Conservation (phyloP, 768 basidiomycete genomes). For the Lentinula sp. region DNA sequence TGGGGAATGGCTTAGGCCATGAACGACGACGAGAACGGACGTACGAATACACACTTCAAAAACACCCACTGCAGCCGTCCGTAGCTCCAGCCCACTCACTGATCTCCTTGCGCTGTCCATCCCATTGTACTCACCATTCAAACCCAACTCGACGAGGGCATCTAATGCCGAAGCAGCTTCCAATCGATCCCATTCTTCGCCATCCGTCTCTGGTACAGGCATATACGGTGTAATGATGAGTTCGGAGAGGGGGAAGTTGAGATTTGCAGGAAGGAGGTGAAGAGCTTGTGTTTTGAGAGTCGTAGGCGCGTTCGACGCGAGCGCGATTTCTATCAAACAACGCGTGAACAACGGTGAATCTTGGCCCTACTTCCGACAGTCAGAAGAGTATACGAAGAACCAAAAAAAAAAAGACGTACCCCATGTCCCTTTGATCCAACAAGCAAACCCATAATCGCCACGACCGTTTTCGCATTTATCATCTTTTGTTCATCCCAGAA, state of each 20-base stretch:
- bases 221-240: slow-evolving; percentile 68
- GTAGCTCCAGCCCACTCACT: slow-evolving; percentile 66
- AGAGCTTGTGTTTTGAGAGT: slow-evolving; percentile 66
- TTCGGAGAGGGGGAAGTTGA: slow-evolving; percentile 58
- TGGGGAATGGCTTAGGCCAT: slow-evolving; percentile 17
- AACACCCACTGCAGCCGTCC: slow-evolving; percentile 70
- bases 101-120: slow-evolving; percentile 47
- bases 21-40: neutral
- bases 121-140: slow-evolving; percentile 89
- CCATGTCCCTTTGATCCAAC: slow-evolving; percentile 63
- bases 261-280: slow-evolving; percentile 37
- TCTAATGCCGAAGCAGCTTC: slow-evolving; percentile 78
- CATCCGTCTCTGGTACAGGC: slow-evolving; percentile 75
- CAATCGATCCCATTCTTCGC: slow-evolving; percentile 90
- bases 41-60: slow-evolving; percentile 60
- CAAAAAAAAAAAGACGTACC: slow-evolving; percentile 31
- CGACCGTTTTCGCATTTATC: slow-evolving; percentile 70
- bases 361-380: slow-evolving; percentile 34
- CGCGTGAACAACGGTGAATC: slow-evolving; percentile 59
- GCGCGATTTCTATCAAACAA: slow-evolving; percentile 79
- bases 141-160: slow-evolving; percentile 70
- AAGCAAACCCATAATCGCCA: slow-evolving; percentile 84
- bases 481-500: slow-evolving; percentile 94
- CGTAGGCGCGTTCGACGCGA: slow-evolving; percentile 93
- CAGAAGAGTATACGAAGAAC: neutral